Conservation (phyloP, 352 stramenopile species). For the Globisporangium spiculum region DNA sequence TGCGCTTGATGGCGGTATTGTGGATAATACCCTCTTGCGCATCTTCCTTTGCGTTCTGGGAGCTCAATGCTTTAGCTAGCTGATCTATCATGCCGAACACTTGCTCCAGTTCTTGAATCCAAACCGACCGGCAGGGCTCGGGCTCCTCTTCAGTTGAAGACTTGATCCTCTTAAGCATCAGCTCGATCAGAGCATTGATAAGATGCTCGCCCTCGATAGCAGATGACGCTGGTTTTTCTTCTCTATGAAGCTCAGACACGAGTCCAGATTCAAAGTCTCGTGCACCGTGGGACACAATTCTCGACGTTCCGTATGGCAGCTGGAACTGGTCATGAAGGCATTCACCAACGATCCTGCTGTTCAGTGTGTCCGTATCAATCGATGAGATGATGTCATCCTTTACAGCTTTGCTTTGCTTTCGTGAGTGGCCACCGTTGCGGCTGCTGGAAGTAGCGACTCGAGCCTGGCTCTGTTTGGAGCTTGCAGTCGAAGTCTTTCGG, state of each 20-base stretch:
- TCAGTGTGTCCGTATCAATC: neutral
- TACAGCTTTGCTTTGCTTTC: neutral
- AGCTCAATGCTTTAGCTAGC: neutral
- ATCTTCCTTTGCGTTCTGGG: neutral
- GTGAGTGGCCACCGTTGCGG: neutral
- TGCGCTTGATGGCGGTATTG: neutral
- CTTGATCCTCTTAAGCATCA: neutral
- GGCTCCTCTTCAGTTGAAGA: neutral
- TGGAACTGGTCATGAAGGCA: constrained; percentile 5
- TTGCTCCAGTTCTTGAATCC: neutral
- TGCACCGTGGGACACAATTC: neutral
- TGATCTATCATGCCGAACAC: neutral
- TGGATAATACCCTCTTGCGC: neutral
- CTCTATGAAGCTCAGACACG: neutral
- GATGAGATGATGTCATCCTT: constrained; percentile 1
- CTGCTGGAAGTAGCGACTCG: neutral
- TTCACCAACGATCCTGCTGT: neutral
- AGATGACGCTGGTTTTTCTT: neutral
- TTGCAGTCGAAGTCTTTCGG: neutral
- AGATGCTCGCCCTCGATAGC: neutral
- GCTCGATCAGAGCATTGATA: constrained; percentile 8
- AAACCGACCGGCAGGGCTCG: neutral
- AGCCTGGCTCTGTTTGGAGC: neutral
- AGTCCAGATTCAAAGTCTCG: constrained; percentile 5
- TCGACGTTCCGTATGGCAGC: neutral